Conservation (phyloP, 2,329 filamentous ascomycete genomes). For the Ilyonectria sp. region DNA sequence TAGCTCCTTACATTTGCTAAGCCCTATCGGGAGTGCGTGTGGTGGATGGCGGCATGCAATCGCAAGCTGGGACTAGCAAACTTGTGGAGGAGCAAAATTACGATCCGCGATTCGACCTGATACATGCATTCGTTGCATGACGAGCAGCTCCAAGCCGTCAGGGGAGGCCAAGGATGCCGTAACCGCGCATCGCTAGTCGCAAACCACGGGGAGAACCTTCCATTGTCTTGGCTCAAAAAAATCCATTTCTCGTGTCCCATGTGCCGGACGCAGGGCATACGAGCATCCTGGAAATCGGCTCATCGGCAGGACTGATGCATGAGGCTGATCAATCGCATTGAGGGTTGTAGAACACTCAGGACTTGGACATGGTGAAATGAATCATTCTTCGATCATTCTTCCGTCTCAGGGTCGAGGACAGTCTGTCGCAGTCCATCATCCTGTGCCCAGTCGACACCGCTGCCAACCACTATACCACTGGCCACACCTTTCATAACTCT, state of each 20-base stretch:
- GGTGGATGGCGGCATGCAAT: conserved; percentile 32
- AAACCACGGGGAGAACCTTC: conserved; percentile 26
- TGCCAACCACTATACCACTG: conserved; percentile 85
- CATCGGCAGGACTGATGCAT: conserved; percentile 12
- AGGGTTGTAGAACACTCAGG: background rate
- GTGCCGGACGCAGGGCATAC: conserved; percentile 1
- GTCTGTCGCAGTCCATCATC: conserved; percentile 78
- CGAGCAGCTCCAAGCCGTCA: conserved; percentile 24
- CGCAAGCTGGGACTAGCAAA: conserved; percentile 29
- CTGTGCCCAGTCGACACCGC: conserved; percentile 85
- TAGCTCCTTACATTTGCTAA: conserved; percentile 47
- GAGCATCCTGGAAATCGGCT: background rate
- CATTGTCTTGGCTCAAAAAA: conserved; percentile 6
- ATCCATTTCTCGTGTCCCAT: conserved; percentile 1
- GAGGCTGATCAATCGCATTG: conserved; percentile 6
- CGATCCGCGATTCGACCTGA: conserved; percentile 32
- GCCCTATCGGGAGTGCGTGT: conserved; percentile 42
- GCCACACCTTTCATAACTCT: conserved; percentile 83
- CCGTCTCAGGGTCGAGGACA: conserved; percentile 77
- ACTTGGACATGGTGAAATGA: conserved; percentile 13
- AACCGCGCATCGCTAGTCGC: conserved; percentile 37
- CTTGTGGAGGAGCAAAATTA: conserved; percentile 26
- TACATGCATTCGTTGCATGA: conserved; percentile 42
- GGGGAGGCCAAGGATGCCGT: conserved; percentile 26
- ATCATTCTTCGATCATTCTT: conserved; percentile 48